Evolutionary conservation across 1,284 basidiomycete genomes (phyloP), one percentile per base, ranked within the genome.

Genomic region (Malassezia yamatoensis): DNA sequence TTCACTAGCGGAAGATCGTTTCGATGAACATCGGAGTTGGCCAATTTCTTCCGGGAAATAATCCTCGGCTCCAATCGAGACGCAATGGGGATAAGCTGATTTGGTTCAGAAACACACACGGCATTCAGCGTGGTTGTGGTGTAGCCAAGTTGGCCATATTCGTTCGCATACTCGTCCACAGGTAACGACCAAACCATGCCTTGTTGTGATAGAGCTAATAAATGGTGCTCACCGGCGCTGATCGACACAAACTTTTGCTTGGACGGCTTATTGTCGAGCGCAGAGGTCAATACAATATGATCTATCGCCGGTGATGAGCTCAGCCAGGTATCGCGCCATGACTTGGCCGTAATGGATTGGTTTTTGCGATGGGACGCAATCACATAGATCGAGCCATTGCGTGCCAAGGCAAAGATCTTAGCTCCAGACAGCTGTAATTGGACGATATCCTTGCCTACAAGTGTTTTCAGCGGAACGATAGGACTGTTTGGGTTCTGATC

Each of bases 141-240:
- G 11, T 61, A 58, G 12, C 89, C 90, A 11, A 96, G 83, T 76
- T 96, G 91, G 1, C 88, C 87, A 72, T 85, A 83, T 0, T 80
- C 78, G 76, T 96, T 96, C n/a, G 85, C 90, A 8, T 81, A 76
- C 51, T 83, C 81, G 59, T 83, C 83, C 44, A 88, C 79, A 0
- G 90, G 87, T 59, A 88, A 83, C 0, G 84, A 82, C 70, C 88
- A 91, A 2, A 86, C 83, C 48, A 88, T 83, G 1, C 90, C 90
- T 43, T 81, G 78, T 24, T 83, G 86, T 2, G 90, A 90, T 11
- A 93, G 77, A 0, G 88, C 89, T 15, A 96, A 81, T 7, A 96
- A 78, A 72, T 96, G 91, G 68, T 88, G 82, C 18, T 78, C 75
- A 8, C 91, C 90, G 9, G 59, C 65, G 18, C 52, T 52, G 21